Conservation (phyloP, 805 yeast genomes). For the Diddensiella transvaalensis region DNA sequence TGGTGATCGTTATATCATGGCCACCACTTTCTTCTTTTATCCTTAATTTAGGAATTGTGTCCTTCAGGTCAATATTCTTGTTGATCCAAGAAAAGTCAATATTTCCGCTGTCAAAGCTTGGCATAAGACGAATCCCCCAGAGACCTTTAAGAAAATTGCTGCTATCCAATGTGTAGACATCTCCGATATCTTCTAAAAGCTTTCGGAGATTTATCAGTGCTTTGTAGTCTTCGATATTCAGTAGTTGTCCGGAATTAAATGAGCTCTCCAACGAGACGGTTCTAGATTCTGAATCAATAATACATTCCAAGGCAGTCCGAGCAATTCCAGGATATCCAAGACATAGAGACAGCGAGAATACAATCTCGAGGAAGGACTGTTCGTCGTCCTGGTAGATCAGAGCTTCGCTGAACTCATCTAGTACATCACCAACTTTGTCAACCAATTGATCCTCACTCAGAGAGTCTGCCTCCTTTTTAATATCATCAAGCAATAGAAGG, state of each 20-base stretch:
- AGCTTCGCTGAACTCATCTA: conserved; percentile 65
- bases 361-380: conserved; percentile 20
- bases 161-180: conserved; percentile 9
- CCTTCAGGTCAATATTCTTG: conserved; percentile 7
- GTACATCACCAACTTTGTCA: conserved; percentile 38
- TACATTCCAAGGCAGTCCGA: conserved; percentile 23
- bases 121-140: neutral
- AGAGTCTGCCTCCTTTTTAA: conserved; percentile 28
- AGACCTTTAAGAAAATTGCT: conserved; percentile 3
- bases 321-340: conserved; percentile 24
- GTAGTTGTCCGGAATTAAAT: conserved; percentile 13
- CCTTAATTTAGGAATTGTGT: conserved; percentile 8
- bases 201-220: conserved; percentile 5
- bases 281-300: conserved; percentile 18
- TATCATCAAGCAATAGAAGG: conserved; percentile 51
- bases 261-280: conserved; percentile 15
- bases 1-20: conserved; percentile 16
- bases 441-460: conserved; percentile 31
- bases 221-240: conserved; percentile 17
- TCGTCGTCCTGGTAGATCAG: conserved; percentile 34
- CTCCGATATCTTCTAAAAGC: conserved; percentile 18
- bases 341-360: conserved; percentile 17
- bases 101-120: conserved; percentile 1
- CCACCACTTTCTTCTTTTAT: conserved; percentile 6
- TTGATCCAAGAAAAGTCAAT: conserved; percentile 6